Base-by-base conservation (phyloP, 129 eudicot genomes). In the Centrapalus pauciflorus region DNA sequence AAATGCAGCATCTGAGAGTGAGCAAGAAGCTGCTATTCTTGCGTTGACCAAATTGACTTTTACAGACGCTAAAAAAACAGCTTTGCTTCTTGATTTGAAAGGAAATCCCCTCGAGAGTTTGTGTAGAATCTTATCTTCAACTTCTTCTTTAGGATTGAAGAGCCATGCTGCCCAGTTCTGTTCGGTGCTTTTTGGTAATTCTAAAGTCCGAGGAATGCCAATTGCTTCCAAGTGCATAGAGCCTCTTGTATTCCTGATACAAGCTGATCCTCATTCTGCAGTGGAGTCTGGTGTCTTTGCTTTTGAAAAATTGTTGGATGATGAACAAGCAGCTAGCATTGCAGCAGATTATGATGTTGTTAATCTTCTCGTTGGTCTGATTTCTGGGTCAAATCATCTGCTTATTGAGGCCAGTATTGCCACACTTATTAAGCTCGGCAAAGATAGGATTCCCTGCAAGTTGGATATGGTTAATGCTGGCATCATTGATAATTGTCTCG, bases 381-480 rank as follows among this genome's bases (percentile, higher is more conserved):
- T 89, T 61, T 80, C 83, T 55, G 96, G 96, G 19, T 77, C 96
- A 57, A 89, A 89, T 50, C 57, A 76, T 68, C 74, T 75, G 5
- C 83, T 89, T 17, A 85, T 78, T 28, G 87, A 89, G 50, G 89
- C 96, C 17, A 85, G 93, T 70, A 85, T 89, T 2, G 70, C 82
- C 49, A 82, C 85, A n/a, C 94, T 89, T 55, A 89, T 85, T 63
- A 86, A 81, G 65, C 37, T 89, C 64, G 96, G 90, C 13, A 89
- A 85, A 71, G 96, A 89, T 73, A 70, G 73, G 58, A 81, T 90
- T 55, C 87, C 87, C 14, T 76, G 84, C 58, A 89, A 89, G 67
- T 28, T 89, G 74, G 96, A 85, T 59, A 89, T 89, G 89, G 96
- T 89, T 61, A 80, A 71, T 35, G 77, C 85, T 7, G 94, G 96